Conservation (phyloP, 1,284 basidiomycete species). For the Uromyces viciae-fabae region DNA sequence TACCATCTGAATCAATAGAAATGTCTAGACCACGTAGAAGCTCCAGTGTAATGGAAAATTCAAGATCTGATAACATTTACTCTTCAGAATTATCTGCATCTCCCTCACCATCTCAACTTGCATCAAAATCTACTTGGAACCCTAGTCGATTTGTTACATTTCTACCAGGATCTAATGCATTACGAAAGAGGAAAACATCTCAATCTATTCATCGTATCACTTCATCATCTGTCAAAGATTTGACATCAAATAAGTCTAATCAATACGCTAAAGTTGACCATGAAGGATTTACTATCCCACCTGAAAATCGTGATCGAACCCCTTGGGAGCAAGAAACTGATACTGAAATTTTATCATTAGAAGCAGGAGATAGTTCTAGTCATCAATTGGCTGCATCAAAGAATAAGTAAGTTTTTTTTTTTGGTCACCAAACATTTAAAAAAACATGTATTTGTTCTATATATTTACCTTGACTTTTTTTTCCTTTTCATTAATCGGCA, state of each 20-base stretch:
- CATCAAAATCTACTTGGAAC: background rate
- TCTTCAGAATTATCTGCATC: background rate
- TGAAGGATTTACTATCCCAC: slow-evolving; percentile 54
- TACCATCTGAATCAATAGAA: background rate
- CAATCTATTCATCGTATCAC: background rate
- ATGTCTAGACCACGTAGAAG: slow-evolving; percentile 11
- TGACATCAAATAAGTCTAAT: background rate
- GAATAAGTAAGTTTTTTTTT: slow-evolving; percentile 7
- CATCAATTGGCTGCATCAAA: background rate
- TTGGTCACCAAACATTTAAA: no score
- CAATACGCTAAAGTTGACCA: slow-evolving; percentile 48
- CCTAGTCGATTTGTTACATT: background rate
- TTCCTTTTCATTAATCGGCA: no score
- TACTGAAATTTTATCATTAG: slow-evolving; percentile 12
- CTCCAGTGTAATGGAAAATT: background rate
- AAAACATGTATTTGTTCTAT: no score
- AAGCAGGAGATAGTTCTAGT: background rate
- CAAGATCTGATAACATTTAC: background rate
- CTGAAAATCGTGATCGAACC: slow-evolving; percentile 50
- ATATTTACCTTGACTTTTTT: no score
- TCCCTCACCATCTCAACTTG: background rate
- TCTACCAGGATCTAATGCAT: background rate
- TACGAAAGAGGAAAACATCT: slow-evolving; percentile 22
- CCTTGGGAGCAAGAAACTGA: slow-evolving; percentile 49
- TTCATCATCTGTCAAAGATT: background rate